Evolutionary conservation across 2,329 filamentous ascomycete genomes (phyloP).

Genomic region (Talaromyces sp.): DNA sequence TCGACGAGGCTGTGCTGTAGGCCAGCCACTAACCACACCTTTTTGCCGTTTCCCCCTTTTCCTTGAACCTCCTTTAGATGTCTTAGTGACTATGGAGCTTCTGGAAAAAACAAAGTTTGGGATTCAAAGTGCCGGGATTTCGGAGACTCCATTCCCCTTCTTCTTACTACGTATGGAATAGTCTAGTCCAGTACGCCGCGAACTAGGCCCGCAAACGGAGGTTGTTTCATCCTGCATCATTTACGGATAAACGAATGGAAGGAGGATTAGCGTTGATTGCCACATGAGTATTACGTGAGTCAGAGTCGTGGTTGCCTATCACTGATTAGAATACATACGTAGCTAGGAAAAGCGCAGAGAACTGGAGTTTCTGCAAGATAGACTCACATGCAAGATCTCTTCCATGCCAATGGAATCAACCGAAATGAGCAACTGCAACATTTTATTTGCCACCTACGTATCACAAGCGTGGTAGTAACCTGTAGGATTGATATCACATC

Average conservation of each 20-base stretch:
- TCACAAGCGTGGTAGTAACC: background rate
- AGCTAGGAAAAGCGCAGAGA: background rate
- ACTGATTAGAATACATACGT: background rate
- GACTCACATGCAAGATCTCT: slow-evolving; percentile 15
- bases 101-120: slow-evolving; percentile 9
- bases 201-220: slow-evolving; percentile 2
- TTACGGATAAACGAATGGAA: background rate
- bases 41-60: slow-evolving; percentile 8
- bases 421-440: background rate
- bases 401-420: background rate
- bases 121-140: background rate
- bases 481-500: background rate
- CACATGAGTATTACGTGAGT: background rate
- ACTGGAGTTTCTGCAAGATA: slow-evolving; percentile 3
- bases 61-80: background rate
- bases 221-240: slow-evolving; percentile 4
- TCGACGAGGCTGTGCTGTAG: slow-evolving; percentile 4
- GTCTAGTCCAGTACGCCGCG: background rate
- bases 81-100: background rate
- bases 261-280: slow-evolving; percentile 1
- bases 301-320: background rate
- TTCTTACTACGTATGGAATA: background rate
- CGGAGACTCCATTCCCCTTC: background rate
- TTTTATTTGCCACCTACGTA: slow-evolving; percentile 1
- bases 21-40: background rate